Base-by-base conservation (phyloP, 495 filamentous ascomycete genomes). In the Daldinia grandis region DNA sequence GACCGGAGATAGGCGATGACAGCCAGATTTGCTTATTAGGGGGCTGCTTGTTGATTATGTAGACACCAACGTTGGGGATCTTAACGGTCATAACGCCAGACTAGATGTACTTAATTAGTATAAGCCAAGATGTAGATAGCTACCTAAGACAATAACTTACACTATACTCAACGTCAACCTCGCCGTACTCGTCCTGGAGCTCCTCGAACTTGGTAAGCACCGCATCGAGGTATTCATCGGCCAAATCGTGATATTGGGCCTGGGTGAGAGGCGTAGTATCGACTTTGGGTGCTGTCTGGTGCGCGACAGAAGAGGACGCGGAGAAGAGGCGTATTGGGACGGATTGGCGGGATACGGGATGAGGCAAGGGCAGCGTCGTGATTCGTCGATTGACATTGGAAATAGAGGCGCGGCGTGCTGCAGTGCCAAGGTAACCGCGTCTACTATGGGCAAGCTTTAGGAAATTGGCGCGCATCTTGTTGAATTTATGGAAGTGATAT, bases 1-100 rank as follows among this genome's bases (percentile, higher is more conserved):
- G 96, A 0, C 95, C 95, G n/a, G 91, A 91, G 50, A 91, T 84
- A 5, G 95, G 95, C 19, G 93, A 97, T 35, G 92, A 93, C 27
- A 99, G 88, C 95, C 96, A 99, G 74, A 99, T 95, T 78, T 99
- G 95, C 82, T 91, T 93, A 84, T 97, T 98, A 19, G 94, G 93
- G 0, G 95, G 95, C 78, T 98, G 95, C 81, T 99, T 99, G 86
- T 98, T 98, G 76, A 99, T 84, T 2, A 98, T 91, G 72, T 93
- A 99, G 24, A 87, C 93, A 54, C 94, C 95, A 12, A 86, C 76
- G 0, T 85, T 80, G 0, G 85, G 82, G 42, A 91, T 80, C 21
- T 77, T 80, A 64, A 98, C 78, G 64, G 89, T 94, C 56, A 99
- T 80, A 50, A 98, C 93, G 51, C 95, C 96, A 56, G 92, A 87